Base-by-base conservation (phyloP, 2,329 filamentous ascomycete species). In the Hypoxylon sp. region DNA sequence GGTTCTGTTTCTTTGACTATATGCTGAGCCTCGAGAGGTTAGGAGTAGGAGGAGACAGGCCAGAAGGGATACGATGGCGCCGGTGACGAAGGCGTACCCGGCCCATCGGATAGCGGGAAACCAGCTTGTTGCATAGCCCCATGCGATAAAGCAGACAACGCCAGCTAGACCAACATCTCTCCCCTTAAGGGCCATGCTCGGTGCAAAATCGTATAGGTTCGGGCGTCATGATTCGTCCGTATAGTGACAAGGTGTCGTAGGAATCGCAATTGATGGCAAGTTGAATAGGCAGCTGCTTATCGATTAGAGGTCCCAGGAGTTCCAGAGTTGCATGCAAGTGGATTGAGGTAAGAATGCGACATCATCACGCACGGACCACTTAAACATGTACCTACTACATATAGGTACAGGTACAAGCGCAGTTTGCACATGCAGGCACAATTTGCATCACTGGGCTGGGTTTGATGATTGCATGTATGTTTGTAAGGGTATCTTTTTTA, bases 41-140 rank as follows among this genome's bases (percentile, higher is more conserved):
- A 90, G 82, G 50, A 89, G 74, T 33, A 91, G 77, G 30, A 92
- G 76, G 61, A 88, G 77, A 61, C 91, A 74, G 60, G 83, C 82
- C 45, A 85, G 77, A 51, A 84, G 74, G 49, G 89, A 81, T 67
- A 88, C 74, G 67, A 90, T 72, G 68, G 85, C 81, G 70, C 96
- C 95, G 70, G 86, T 80, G 70, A 91, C 81, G 77, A 98, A 93
- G 72, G 94, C 93, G 79, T 97, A 92, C 73, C 91, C 92, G 42
- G 92, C 84, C 85, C 92, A 97, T 78, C 93, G 93, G 70, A 98
- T 83, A 64, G 89, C 82, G 28, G 95, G 93, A 73, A 93, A 83
- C 89, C 91, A 96, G 81, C 91, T 89, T 71, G 93, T 90, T 64
- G 91, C 86, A 78, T 94, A 90, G 67, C 92, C 92, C 95, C 95